Evolutionary conservation across 768 basidiomycete species (phyloP).

Genomic region (Mycena pura): DNA sequence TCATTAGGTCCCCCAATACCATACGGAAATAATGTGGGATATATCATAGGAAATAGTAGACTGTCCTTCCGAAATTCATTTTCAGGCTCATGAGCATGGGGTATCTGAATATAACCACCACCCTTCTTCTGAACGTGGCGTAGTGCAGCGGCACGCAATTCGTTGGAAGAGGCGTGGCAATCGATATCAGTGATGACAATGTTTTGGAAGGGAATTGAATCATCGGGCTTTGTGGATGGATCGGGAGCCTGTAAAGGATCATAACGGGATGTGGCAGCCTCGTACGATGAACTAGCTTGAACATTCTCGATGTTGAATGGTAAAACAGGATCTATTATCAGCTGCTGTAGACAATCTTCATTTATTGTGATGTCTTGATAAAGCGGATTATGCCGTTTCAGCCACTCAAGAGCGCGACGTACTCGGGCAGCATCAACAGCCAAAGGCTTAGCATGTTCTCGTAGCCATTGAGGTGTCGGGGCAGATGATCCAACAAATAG

Average conservation of each 20-base stretch:
- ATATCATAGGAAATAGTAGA: constrained; percentile 32
- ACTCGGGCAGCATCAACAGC: constrained; percentile 1
- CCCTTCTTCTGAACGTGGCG: constrained; percentile 28
- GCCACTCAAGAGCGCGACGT: background rate
- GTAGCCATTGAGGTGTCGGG: background rate
- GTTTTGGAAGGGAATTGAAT: background rate
- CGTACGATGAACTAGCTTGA: background rate
- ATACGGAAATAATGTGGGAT: constrained; percentile 34
- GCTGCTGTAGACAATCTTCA: background rate
- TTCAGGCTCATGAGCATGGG: constrained; percentile 22
- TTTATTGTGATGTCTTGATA: background rate
- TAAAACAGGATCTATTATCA: background rate
- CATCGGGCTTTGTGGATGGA: background rate
- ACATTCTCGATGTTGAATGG: constrained; percentile 10
- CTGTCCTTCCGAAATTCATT: constrained; percentile 31
- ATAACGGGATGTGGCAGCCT: constrained; percentile 2
- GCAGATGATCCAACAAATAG: constrained; percentile 5
- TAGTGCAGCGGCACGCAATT: constrained; percentile 16
- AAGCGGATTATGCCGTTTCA: constrained; percentile 12
- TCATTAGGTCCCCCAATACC: constrained; percentile 29
- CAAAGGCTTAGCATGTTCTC: background rate
- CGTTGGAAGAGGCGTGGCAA: background rate
- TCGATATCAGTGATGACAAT: background rate
- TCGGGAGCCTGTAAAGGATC: background rate
- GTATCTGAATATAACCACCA: constrained; percentile 27